Conservation (phyloP, 306 rosid genomes). For the Geum urbanum region DNA sequence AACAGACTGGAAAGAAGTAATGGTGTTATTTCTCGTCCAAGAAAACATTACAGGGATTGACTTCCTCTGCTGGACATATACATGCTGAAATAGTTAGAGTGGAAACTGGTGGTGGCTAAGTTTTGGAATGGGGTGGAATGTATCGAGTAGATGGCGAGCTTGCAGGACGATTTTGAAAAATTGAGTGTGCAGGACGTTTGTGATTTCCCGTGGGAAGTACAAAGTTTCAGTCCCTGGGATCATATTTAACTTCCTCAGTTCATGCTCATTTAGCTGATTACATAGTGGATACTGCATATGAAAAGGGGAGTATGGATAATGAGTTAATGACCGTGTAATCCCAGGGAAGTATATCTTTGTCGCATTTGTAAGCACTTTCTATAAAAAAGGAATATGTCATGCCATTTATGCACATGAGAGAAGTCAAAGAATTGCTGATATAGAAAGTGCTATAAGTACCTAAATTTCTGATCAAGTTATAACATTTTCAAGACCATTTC, state of each 20-base stretch:
- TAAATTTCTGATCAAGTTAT: too few species aligned
- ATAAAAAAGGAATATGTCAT: too few species aligned
- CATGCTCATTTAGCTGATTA: slow-evolving; percentile 77
- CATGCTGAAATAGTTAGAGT: slow-evolving; percentile 81
- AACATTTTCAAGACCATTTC: too few species aligned
- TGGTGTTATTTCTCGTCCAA: slow-evolving; percentile 50
- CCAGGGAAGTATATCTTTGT: too few species aligned
- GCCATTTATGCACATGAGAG: too few species aligned
- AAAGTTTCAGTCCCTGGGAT: slow-evolving; percentile 31
- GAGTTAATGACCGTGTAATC: too few species aligned
- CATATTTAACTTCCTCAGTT: slow-evolving; percentile 51
- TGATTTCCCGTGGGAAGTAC: slow-evolving; percentile 83
- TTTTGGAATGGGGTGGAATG: slow-evolving; percentile 80
- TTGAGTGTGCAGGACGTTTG: slow-evolving; percentile 83
- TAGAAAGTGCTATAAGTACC: too few species aligned
- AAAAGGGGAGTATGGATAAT: slow-evolving; percentile 86
- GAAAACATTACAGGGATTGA: slow-evolving; percentile 46
- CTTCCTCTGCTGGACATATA: slow-evolving; percentile 61
- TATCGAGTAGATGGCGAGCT: slow-evolving; percentile 86
- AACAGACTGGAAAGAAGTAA: slow-evolving; percentile 59
- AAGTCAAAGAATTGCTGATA: too few species aligned
- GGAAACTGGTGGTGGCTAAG: slow-evolving; percentile 94
- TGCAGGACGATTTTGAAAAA: slow-evolving; percentile 95
- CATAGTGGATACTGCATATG: slow-evolving; percentile 58
- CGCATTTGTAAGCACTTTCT: too few species aligned